Conservation (phyloP, 495 filamentous ascomycete genomes). For the Amniculicola lignicola region DNA sequence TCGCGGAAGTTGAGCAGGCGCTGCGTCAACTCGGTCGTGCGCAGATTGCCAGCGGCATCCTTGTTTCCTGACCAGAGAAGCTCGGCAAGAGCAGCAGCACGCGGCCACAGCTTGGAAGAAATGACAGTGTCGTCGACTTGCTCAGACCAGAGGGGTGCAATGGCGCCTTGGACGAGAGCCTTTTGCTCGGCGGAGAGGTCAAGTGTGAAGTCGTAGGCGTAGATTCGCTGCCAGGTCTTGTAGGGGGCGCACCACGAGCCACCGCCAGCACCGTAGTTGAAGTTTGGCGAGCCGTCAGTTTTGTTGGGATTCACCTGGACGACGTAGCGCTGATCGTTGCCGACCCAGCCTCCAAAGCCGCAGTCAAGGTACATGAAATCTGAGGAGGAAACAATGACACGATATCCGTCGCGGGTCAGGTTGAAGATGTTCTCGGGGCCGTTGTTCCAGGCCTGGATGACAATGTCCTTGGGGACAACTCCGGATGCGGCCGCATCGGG, state of each 20-base stretch:
- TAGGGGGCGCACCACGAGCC: conserved; percentile 60
- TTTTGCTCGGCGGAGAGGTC: conserved; percentile 49
- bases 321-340: conserved; percentile 55
- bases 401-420: conserved; percentile 51
- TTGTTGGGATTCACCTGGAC: conserved; percentile 47
- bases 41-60: conserved; percentile 47
- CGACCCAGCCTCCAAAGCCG: conserved; percentile 53
- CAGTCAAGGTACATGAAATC: conserved; percentile 60
- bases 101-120: conserved; percentile 52
- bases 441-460: conserved; percentile 57
- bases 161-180: conserved; percentile 49
- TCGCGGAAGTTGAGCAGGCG: conserved; percentile 58
- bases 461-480: conserved; percentile 50
- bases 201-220: conserved; percentile 56
- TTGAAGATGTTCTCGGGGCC: conserved; percentile 52
- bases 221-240: conserved; percentile 61
- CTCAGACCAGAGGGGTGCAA: conserved; percentile 55
- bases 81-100: conserved; percentile 55
- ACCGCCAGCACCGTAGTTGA: conserved; percentile 54
- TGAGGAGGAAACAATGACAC: conserved; percentile 53
- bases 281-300: conserved; percentile 43
- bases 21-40: conserved; percentile 53
- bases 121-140: conserved; percentile 54
- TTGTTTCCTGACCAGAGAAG: conserved; percentile 55
- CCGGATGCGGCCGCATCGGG: conserved; percentile 39